Evolutionary conservation across 2,329 filamentous ascomycete species (phyloP), one percentile per base, ranked within the genome.

Genomic region (Lojkania enalia): DNA sequence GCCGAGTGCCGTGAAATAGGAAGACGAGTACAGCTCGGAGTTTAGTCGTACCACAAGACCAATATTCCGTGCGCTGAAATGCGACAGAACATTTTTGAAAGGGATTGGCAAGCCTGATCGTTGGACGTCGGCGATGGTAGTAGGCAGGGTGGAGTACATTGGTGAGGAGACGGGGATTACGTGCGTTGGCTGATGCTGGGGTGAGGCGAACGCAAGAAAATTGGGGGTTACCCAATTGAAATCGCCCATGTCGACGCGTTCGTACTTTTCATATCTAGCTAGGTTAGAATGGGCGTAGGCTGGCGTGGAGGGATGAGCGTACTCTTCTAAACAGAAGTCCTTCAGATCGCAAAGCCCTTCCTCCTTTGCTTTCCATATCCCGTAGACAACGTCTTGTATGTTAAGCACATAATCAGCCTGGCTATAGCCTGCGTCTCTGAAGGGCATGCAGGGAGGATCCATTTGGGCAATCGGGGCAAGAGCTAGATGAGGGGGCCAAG

Each of bases 201-300:
- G 94, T 15, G 92, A 97, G 33, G 94, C 94, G 69, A 99, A 97
- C 16, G 94, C 94, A 39, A 99, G 81, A 74, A 99, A 99, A 64
- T 91, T 79, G 6, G 92, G 91, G 4, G 91, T 95, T 47, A 99
- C 82, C 94, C 94, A 99, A 81, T 99, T 99, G 86, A 99, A 99
- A 74, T 99, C 94, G 52, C 94, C 94, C 77, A 96, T 90, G 69
- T 99, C 94, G 15, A 99, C 94, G 46, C 94, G 83, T 75, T 99
- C 94, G 61, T 83, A 99, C 67, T 83, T 87, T 74, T 99, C 94
- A 69, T 99, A 99, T 49, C 81, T 84, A 46, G 13, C n/a, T 2
- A 9, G 25, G 48, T 68, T 48, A 67, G 61, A 40, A 20, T 6
- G 19, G 13, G 19, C 18, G 15, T 11, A 41, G 4, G 21, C 4